These are phyloP conservation scores for Hyphopichia fennica DNA, from an alignment of 1,139 yeast species.

Conservation along the genomic window DNA sequence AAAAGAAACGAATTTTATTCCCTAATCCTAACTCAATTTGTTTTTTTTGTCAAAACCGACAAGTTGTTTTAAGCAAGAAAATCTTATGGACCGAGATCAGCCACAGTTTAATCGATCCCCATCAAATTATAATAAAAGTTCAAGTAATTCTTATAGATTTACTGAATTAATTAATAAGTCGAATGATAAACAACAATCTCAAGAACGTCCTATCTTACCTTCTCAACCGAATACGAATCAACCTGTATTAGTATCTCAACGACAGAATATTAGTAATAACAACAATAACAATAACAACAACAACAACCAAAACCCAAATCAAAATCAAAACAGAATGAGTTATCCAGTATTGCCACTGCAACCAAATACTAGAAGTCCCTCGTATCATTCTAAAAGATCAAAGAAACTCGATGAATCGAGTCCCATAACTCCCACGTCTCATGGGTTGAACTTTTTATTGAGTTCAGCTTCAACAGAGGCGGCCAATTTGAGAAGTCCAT, in stretches of 20 bases:
- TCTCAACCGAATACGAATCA: not conserved
- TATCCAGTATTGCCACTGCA: constrained; percentile 2
- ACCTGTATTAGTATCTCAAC: not conserved
- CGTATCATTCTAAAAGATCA: not conserved
- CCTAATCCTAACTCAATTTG: not conserved
- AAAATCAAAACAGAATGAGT: not conserved
- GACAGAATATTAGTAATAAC: no score
- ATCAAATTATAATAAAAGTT: not conserved
- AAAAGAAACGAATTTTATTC: no score
- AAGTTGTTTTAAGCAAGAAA: not conserved
- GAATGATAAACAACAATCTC: not conserved
- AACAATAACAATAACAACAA: no score
- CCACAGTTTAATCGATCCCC: constrained; percentile 2
- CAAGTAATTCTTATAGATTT: not conserved
- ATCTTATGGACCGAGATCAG: constrained; percentile 2
- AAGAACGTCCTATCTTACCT: not conserved
- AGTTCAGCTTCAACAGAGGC: not conserved
- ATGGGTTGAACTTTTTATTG: constrained; percentile 1
- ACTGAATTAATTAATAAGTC: not conserved
- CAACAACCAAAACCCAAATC: not conserved
- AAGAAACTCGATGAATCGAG: not conserved
- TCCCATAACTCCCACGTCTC: constrained; percentile 1
- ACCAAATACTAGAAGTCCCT: not conserved
- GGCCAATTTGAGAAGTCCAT: no score
- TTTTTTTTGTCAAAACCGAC: not conserved